Conservation (phyloP, 1,284 basidiomycete species). For the Entoloma clypeatum region DNA sequence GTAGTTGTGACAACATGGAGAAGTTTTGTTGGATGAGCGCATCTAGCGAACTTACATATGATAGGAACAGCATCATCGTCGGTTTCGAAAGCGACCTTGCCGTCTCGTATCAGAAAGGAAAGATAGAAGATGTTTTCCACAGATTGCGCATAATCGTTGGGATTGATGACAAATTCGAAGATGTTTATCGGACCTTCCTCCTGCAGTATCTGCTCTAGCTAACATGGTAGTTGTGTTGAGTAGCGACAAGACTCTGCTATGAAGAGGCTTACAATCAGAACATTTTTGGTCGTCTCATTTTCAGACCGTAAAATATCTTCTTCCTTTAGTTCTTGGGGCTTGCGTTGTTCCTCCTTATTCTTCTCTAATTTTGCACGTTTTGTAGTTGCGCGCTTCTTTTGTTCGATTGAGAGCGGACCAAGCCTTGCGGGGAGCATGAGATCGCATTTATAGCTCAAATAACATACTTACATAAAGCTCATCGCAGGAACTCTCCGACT, state of each 20-base stretch:
- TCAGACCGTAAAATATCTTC: constrained; percentile 73
- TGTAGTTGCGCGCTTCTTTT: constrained; percentile 57
- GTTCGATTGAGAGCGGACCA: constrained; percentile 73
- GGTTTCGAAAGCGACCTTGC: constrained; percentile 68
- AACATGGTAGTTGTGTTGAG: not conserved
- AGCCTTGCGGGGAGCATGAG: constrained; percentile 45
- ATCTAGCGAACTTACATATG: constrained; percentile 64
- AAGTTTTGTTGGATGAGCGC: not conserved
- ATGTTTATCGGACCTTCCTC: constrained; percentile 58
- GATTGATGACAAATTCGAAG: constrained; percentile 84
- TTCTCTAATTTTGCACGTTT: constrained; percentile 74
- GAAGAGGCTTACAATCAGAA: constrained; percentile 46
- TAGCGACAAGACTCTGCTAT: not conserved
- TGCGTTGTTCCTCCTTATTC: constrained; percentile 60
- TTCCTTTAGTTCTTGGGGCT: constrained; percentile 72
- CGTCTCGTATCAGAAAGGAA: constrained; percentile 87
- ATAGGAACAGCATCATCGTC: constrained; percentile 65
- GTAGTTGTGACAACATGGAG: constrained; percentile 1
- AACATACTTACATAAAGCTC: constrained; percentile 71
- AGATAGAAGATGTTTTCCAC: constrained; percentile 94
- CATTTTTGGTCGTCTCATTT: constrained; percentile 82
- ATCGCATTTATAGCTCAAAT: not conserved
- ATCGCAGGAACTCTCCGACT: constrained; percentile 70
- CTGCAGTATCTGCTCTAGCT: constrained; percentile 57
- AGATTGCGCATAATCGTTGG: constrained; percentile 83